Evolutionary conservation across 1,139 yeast species (phyloP).

Genomic region (Pichiaceae sp.): DNA sequence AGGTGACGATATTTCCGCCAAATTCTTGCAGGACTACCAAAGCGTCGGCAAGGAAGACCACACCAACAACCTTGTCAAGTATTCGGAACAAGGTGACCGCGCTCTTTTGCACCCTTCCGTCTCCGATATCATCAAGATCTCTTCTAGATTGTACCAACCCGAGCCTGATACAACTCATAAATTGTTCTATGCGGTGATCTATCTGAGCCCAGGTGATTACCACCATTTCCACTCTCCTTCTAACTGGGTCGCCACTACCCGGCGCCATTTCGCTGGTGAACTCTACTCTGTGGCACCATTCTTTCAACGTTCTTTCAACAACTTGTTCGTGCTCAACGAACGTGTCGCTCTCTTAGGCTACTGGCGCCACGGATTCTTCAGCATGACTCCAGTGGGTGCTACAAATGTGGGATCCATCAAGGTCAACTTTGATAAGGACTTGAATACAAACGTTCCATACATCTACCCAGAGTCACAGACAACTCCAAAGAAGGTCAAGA

Average conservation of each 20-base stretch:
- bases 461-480: conserved; percentile 30
- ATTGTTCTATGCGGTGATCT: conserved; percentile 82
- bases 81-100: conserved; percentile 55
- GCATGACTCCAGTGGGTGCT: conserved; percentile 99
- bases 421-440: conserved; percentile 84
- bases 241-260: conserved; percentile 87
- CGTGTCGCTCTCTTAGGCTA: conserved; percentile 91
- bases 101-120: conserved; percentile 30
- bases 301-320: conserved; percentile 80
- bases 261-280: conserved; percentile 96
- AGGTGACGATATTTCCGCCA: background rate
- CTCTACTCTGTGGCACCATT: conserved; percentile 94
- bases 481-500: conserved; percentile 35
- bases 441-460: conserved; percentile 71
- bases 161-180: conserved; percentile 35
- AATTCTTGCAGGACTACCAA: background rate
- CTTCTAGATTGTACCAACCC: conserved; percentile 18
- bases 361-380: conserved; percentile 95
- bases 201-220: conserved; percentile 96
- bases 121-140: conserved; percentile 23
- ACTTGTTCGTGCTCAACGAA: conserved; percentile 86
- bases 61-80: conserved; percentile 22
- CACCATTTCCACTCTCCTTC: conserved; percentile 96
- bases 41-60: conserved; percentile 15
- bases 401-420: conserved; percentile 96